A percentile compares a stretch with the other conserved stretches of the same genome.
Evolutionary conservation across 139 green algal species (phyloP).

Genomic region (Tetraselmis chui): DNA sequence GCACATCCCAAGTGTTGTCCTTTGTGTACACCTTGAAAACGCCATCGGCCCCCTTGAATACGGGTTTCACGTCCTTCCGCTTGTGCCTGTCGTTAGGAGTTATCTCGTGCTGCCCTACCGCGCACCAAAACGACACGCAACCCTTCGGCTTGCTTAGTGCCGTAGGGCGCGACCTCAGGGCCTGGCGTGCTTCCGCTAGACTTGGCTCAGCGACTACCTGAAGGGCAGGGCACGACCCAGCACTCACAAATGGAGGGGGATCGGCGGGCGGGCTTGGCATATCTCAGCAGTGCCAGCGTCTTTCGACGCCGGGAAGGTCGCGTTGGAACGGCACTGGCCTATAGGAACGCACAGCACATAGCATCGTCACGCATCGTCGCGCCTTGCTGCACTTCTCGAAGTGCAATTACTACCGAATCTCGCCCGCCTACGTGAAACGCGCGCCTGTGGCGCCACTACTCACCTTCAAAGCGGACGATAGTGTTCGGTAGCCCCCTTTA

Average conservation of each 20-base stretch:
- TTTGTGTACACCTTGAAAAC: neutral
- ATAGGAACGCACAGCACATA: neutral
- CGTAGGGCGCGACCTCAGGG: neutral
- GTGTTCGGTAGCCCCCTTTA: too few species aligned
- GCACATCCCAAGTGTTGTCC: neutral
- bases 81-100: neutral
- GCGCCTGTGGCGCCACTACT: too few species aligned
- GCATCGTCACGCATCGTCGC: neutral
- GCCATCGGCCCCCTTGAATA: neutral
- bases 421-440: too few species aligned
- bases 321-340: neutral
- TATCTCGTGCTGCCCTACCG: neutral
- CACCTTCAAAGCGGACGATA: too few species aligned
- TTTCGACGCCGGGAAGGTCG: neutral
- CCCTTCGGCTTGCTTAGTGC: neutral
- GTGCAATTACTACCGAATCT: too few species aligned
- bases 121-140: neutral
- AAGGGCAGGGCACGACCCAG: neutral
- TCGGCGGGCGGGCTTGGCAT: neutral
- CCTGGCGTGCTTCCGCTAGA: neutral
- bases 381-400: too few species aligned
- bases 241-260: neutral
- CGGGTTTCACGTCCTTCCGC: neutral
- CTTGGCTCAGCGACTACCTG: too few species aligned
- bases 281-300: neutral